phyloP scores from a whole-genome alignment of 345 rosid genomes.

The Salix caprea region DNA sequence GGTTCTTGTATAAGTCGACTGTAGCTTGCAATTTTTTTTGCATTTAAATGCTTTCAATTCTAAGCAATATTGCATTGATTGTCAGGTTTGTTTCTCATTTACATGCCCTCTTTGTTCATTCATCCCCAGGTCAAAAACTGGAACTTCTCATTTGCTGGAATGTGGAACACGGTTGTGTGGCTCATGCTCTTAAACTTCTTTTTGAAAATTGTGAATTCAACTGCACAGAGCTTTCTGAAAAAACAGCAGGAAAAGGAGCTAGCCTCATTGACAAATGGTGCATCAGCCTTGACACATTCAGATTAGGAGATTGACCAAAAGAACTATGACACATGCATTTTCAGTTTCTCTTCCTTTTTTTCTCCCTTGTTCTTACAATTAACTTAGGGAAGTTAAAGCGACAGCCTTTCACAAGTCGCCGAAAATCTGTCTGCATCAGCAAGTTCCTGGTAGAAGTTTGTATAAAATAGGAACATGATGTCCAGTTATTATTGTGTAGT shows the following conservation, averaged over 20 bases:
- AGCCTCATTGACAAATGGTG: constrained; percentile 27
- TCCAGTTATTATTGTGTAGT: constrained; percentile 13
- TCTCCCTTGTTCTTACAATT: not conserved
- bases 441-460: constrained; percentile 24
- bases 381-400: constrained; percentile 8
- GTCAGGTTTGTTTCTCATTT: not conserved
- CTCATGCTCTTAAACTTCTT: constrained; percentile 91
- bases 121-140: constrained; percentile 60
- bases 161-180: constrained; percentile 96
- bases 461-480: constrained; percentile 24
- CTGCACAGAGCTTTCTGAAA: constrained; percentile 71
- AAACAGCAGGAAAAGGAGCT: constrained; percentile 69
- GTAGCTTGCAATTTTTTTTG: not conserved
- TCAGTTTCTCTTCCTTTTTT: not conserved
- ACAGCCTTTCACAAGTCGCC: not conserved
- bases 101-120: not conserved
- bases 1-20: not conserved
- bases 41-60: not conserved
- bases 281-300: constrained; percentile 26
- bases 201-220: constrained; percentile 67
- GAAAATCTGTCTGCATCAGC: constrained; percentile 1
- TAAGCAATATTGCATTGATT: not conserved
- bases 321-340: constrained; percentile 4
- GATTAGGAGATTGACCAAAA: constrained; percentile 26
- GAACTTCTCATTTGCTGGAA: constrained; percentile 69